Percentiles rank a stretch among this genome's conserved stretches.
Evolutionary conservation across 2,329 filamentous ascomycete species (phyloP).

Genomic region (Penicillium sp.): DNA sequence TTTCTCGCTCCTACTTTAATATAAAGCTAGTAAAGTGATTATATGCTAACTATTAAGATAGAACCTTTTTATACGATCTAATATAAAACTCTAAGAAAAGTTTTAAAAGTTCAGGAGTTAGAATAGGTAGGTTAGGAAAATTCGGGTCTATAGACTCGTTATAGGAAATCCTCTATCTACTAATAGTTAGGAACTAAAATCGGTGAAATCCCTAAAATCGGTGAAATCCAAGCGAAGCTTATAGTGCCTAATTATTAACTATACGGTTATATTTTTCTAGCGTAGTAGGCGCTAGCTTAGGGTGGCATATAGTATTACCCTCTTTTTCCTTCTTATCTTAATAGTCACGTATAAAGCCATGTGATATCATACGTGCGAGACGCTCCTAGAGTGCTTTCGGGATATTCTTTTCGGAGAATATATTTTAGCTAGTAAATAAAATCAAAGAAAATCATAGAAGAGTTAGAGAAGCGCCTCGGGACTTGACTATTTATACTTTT

Average conservation of each 20-base stretch:
- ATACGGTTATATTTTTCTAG: background rate
- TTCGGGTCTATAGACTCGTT: background rate
- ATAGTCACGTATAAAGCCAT: background rate
- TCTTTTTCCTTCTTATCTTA: background rate
- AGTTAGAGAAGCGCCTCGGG: background rate
- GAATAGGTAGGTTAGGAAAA: constrained; percentile 3
- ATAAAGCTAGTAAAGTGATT: constrained; percentile 12
- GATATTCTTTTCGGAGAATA: background rate
- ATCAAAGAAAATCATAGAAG: background rate
- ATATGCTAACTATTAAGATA: constrained; percentile 7
- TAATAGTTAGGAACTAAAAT: background rate
- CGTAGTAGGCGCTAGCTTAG: background rate
- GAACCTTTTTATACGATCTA: constrained; percentile 2
- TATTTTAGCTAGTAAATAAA: background rate
- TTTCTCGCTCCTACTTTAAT: constrained; percentile 17
- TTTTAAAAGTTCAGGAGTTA: constrained; percentile 12
- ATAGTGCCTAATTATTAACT: background rate
- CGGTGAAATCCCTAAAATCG: too few relatives aligned
- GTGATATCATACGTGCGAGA: background rate
- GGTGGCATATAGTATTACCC: background rate
- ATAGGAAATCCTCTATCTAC: background rate
- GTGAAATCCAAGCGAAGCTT: background rate
- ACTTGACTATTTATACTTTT: background rate
- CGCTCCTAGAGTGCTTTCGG: background rate
- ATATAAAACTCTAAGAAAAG: constrained; percentile 17